Evolutionary conservation across 1,284 basidiomycete species (phyloP), one percentile per base, ranked within the genome.

Genomic region (Mrakiaceae sp.): DNA sequence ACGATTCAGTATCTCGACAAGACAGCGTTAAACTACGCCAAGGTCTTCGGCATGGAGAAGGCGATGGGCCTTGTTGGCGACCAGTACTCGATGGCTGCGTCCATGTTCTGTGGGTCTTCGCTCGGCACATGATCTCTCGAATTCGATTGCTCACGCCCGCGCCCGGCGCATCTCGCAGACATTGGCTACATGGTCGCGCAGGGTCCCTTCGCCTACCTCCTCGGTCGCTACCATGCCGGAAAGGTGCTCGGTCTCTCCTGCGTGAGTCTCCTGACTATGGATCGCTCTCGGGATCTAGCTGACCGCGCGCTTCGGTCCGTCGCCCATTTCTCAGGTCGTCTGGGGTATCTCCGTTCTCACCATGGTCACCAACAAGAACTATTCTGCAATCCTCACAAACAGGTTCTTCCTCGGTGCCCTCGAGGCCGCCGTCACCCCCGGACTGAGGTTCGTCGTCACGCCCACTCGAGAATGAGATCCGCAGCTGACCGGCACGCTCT

Each of bases 381-480:
- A 64, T 43, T 16, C 71, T 1, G 58, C 60, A 9, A 67, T 68
- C 12, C 61, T 71, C 49, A 63, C 64, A 46, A 64, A 64, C 63
- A 63, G 40, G 39, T 60, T 68, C 49, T 61, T 58, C 53, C 54
- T 67, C 5, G 62, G 73, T 63, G 69, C 73, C 55, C 73, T 74
- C 60, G 75, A 76, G 60, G 71, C 73, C 2, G 71, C 71, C 48
- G 72, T 74, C 60, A 74, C 73, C n/a, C 74, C 75, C 3, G 75
- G 74, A 59, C 69, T 74, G n/a, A n/a, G n/a, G n/a, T n/a, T n/a
- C n/a, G n/a, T n/a, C n/a, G n/a, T n/a, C n/a, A n/a, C n/a, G n/a
- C n/a, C n/a, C n/a, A n/a, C n/a, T n/a, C n/a, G n/a, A n/a, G n/a
- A n/a, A n/a, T n/a, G n/a, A n/a, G n/a, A n/a, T n/a, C n/a, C n/a